Conservation (phyloP, 1,139 yeast genomes). For the Kodamaea arcana region DNA sequence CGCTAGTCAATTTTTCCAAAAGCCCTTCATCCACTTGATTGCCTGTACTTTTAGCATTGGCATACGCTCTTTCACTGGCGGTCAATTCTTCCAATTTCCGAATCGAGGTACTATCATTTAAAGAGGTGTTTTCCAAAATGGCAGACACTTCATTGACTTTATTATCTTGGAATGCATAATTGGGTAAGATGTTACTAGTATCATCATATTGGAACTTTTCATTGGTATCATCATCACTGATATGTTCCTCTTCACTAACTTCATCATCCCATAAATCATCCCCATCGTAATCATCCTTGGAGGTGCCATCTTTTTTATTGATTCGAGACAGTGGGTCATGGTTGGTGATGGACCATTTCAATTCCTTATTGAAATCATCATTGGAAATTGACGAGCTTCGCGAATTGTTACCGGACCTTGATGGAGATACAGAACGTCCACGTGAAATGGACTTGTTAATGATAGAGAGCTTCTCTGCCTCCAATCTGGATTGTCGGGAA, state of each 20-base stretch:
- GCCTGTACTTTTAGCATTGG: constrained; percentile 55
- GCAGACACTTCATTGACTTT: constrained; percentile 39
- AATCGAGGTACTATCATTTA: constrained; percentile 38
- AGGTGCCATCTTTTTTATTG: constrained; percentile 11
- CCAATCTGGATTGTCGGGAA: constrained; percentile 37
- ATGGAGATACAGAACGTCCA: constrained; percentile 40
- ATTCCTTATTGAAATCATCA: constrained; percentile 35
- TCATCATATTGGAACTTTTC: constrained; percentile 60
- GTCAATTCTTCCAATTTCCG: constrained; percentile 53
- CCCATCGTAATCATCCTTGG: constrained; percentile 18
- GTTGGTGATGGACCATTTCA: constrained; percentile 47
- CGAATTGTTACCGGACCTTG: constrained; percentile 24
- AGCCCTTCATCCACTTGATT: constrained; percentile 42
- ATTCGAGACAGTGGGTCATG: constrained; percentile 62
- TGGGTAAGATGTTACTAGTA: constrained; percentile 58
- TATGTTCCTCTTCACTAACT: constrained; percentile 61
- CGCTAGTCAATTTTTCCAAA: constrained; percentile 33
- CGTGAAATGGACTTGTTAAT: constrained; percentile 39
- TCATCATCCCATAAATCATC: constrained; percentile 36
- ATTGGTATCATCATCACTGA: constrained; percentile 57
- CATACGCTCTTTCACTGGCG: constrained; percentile 58
- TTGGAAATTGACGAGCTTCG: constrained; percentile 37
- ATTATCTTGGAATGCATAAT: constrained; percentile 49
- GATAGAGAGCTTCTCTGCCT: constrained; percentile 43
- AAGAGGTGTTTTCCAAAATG: constrained; percentile 43